phyloP scores from a whole-genome alignment of 371 early-diverging fungal species.

The Mycotypha africana region DNA sequence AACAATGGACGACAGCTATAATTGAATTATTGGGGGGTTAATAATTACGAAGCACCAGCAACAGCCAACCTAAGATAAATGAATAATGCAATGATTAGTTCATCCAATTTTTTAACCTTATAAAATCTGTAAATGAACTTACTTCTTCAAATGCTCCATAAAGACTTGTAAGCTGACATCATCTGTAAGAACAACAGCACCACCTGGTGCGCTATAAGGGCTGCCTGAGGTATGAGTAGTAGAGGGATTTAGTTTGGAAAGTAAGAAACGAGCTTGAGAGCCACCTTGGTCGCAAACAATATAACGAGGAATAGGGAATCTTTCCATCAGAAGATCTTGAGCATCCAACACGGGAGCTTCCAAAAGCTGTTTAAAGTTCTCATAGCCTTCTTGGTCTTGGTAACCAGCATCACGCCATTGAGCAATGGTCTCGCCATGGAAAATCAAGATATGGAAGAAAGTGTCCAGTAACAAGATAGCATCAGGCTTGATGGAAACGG shows the following conservation, averaged over 20 bases:
- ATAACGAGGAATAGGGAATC: conserved; percentile 99
- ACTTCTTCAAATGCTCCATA: conserved; percentile 94
- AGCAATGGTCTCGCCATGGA: conserved; percentile 48
- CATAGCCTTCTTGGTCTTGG: conserved; percentile 46
- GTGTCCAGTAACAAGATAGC: conserved; percentile 97
- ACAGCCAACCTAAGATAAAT: conserved; percentile 32
- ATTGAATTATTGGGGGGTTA: no score
- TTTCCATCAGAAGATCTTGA: conserved; percentile 83
- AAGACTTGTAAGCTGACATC: conserved; percentile 97
- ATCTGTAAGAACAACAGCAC: conserved; percentile 93
- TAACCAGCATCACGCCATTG: conserved; percentile 66
- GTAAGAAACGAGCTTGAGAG: conserved; percentile 99
- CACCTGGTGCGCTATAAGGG: conserved; percentile 61
- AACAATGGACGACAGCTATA: no score
- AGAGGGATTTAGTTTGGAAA: conserved; percentile 99
- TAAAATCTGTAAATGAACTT: conserved; percentile 15
- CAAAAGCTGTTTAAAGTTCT: conserved; percentile 88
- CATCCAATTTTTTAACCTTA: neutral
- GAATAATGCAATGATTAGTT: neutral
- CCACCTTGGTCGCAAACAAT: conserved; percentile 97
- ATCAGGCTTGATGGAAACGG: conserved; percentile 95
- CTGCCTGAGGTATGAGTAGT: conserved; percentile 82
- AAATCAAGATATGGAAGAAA: conserved; percentile 56
- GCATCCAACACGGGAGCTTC: conserved; percentile 91
- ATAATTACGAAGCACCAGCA: conserved; percentile 38